Evolutionary conservation across 169 alveolate genomes (phyloP).

Genomic region (Eimeria maxima): DNA sequence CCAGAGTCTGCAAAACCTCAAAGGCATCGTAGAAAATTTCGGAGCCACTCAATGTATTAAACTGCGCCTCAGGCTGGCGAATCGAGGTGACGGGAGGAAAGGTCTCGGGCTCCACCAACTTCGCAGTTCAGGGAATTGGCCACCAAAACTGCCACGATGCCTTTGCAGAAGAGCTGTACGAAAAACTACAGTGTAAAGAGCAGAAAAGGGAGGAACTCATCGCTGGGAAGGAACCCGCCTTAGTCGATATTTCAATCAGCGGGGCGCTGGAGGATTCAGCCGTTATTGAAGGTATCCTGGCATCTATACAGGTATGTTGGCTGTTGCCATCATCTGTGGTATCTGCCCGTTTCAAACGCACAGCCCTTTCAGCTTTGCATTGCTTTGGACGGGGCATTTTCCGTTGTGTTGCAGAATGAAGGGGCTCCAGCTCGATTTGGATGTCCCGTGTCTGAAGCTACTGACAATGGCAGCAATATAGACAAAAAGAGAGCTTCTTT

Average conservation of each 20-base stretch:
- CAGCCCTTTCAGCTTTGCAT: neutral
- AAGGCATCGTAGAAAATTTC: neutral
- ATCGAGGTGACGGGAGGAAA: conserved; percentile 18
- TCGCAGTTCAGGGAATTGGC: conserved; percentile 81
- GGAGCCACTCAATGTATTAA: too few relatives aligned
- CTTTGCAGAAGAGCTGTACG: conserved; percentile 72
- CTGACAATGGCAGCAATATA: neutral
- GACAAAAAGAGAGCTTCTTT: conserved; percentile 16
- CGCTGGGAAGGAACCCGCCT: conserved; percentile 26
- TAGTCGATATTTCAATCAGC: conserved; percentile 77
- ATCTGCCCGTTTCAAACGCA: neutral
- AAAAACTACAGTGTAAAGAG: neutral
- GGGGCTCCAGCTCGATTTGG: conserved; percentile 74
- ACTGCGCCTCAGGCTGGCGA: conserved; percentile 50
- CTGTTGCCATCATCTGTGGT: neutral
- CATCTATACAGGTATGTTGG: conserved; percentile 73
- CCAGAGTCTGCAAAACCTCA: neutral
- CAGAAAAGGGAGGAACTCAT: neutral
- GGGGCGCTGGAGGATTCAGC: conserved; percentile 82
- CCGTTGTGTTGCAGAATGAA: conserved; percentile 23
- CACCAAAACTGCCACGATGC: conserved; percentile 84
- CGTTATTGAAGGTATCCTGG: conserved; percentile 70
- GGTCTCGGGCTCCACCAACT: conserved; percentile 11
- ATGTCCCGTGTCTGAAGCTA: neutral
- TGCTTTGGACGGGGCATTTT: neutral